A percentile compares a stretch with the other conserved stretches of the same genome.
Conservation (phyloP, 306 rosid species). For the Castanospermum australe region DNA sequence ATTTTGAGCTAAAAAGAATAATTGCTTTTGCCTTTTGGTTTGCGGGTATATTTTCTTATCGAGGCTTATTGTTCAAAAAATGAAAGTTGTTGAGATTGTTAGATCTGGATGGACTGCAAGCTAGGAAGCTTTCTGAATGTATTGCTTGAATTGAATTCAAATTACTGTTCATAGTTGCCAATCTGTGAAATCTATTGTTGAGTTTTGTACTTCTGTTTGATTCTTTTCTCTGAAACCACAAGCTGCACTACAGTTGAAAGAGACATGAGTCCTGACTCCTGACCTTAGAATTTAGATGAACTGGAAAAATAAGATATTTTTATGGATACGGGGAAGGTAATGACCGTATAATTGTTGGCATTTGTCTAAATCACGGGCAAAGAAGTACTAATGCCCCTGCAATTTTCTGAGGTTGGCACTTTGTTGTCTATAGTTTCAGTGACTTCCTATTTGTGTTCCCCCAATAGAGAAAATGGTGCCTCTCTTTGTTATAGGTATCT, state of each 20-base stretch:
- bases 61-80: neutral
- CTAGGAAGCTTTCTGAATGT: constrained; percentile 12
- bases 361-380: neutral
- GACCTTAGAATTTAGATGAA: too few species aligned
- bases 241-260: neutral
- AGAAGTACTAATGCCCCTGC: neutral
- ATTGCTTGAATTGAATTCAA: neutral
- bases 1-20: neutral
- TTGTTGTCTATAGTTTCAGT: too few species aligned
- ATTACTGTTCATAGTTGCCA: neutral
- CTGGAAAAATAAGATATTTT: neutral
- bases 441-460: too few species aligned
- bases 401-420: neutral
- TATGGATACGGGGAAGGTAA: neutral
- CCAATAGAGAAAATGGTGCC: neutral
- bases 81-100: neutral
- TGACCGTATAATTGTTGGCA: neutral
- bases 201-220: neutral
- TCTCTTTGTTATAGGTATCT: neutral
- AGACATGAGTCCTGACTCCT: neutral
- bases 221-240: constrained; percentile 16
- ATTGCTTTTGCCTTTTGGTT: neutral
- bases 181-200: neutral
- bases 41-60: constrained; percentile 7
- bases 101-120: constrained; percentile 20